phyloP scores from a whole-genome alignment of 2,329 filamentous ascomycete species.

The Didymella arachidicola region DNA sequence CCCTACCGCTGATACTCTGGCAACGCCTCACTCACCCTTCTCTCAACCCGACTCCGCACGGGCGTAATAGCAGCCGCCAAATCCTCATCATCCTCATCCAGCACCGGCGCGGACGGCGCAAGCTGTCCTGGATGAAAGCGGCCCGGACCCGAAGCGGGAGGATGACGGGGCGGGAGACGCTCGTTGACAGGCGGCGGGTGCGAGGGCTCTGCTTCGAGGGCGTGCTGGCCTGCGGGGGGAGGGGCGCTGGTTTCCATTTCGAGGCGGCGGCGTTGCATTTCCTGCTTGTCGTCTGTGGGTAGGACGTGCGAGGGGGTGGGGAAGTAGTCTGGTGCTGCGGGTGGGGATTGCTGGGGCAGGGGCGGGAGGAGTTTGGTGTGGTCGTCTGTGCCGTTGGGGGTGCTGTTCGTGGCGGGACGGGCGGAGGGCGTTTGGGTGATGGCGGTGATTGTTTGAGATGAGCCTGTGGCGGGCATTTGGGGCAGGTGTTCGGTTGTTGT shows the following conservation, averaged over 20 bases:
- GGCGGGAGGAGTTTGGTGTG: slow-evolving; percentile 32
- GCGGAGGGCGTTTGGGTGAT: slow-evolving; percentile 23
- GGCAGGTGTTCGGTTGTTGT: slow-evolving; percentile 25
- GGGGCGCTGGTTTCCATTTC: slow-evolving; percentile 55
- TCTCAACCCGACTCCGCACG: slow-evolving; percentile 24
- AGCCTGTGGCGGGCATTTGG: slow-evolving; percentile 29
- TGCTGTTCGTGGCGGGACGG: slow-evolving; percentile 3
- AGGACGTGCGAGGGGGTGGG: slow-evolving; percentile 44
- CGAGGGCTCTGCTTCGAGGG: slow-evolving; percentile 29
- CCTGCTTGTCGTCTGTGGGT: slow-evolving; percentile 77
- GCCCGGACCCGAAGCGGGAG: not conserved
- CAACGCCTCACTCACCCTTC: slow-evolving; percentile 37
- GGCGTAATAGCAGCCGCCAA: slow-evolving; percentile 41
- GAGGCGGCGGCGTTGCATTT: slow-evolving; percentile 65
- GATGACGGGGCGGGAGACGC: not conserved
- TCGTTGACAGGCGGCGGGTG: slow-evolving; percentile 26
- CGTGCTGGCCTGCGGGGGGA: slow-evolving; percentile 32
- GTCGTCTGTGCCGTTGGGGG: slow-evolving; percentile 17
- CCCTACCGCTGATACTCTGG: slow-evolving; percentile 44
- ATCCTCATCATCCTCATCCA: slow-evolving; percentile 47
- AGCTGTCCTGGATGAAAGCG: slow-evolving; percentile 17
- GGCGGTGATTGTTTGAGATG: slow-evolving; percentile 38
- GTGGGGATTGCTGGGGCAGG: slow-evolving; percentile 34
- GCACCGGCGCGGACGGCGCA: slow-evolving; percentile 32
- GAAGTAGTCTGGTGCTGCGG: slow-evolving; percentile 36